Conservation (phyloP, 2,329 filamentous ascomycete genomes). For the Nakataea oryzae region DNA sequence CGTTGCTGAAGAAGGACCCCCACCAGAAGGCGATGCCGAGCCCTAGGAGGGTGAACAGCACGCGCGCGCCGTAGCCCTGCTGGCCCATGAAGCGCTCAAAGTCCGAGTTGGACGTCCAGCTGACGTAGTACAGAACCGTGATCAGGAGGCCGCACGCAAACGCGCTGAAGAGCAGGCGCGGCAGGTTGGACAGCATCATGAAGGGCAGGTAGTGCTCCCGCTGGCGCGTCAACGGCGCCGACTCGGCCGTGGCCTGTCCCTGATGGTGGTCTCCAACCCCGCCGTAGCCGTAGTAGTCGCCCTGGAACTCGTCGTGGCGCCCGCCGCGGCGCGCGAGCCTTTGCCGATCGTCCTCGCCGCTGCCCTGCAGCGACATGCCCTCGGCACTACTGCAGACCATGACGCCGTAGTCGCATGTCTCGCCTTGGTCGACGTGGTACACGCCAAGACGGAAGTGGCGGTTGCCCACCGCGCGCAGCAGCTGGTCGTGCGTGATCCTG, state of each 20-base stretch:
- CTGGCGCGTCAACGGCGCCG: background rate
- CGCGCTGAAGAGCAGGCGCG: background rate
- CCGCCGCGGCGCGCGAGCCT: background rate
- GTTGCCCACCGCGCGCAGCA: background rate
- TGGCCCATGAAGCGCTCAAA: conserved; percentile 31
- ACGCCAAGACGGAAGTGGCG: background rate
- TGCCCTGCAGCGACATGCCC: background rate
- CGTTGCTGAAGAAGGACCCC: conserved; percentile 23
- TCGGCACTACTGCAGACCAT: conserved; percentile 1
- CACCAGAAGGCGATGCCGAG: conserved; percentile 26
- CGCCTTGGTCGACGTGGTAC: background rate
- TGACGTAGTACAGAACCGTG: conserved; percentile 26
- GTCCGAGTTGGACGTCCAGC: conserved; percentile 18
- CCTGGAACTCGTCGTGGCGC: background rate
- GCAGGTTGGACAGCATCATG: conserved; percentile 6
- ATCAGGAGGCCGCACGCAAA: conserved; percentile 13
- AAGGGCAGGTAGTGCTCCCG: conserved; percentile 3
- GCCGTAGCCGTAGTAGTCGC: background rate
- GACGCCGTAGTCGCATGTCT: conserved; percentile 1
- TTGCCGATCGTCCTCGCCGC: background rate
- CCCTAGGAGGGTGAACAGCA: conserved; percentile 27
- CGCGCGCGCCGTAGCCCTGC: conserved; percentile 25
- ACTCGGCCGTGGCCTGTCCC: background rate
- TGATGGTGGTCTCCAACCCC: background rate
- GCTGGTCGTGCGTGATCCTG: conserved; percentile 1